phyloP scores from a whole-genome alignment of 2,329 filamentous ascomycete species.

The Allantophomopsis cytisporea region DNA sequence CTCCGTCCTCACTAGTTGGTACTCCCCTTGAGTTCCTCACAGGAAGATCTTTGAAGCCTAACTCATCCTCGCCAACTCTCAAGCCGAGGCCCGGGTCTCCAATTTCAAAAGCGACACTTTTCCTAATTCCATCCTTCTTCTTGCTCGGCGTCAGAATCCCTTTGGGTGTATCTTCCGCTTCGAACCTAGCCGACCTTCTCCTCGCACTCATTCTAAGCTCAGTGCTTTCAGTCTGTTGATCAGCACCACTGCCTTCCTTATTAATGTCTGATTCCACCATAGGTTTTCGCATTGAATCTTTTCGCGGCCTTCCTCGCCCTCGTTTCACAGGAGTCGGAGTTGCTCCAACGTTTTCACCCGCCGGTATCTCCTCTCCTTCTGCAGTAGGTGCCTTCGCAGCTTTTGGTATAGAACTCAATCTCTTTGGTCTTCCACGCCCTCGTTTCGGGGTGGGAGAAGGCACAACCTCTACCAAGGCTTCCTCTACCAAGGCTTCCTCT shows the following conservation, averaged over 20 bases:
- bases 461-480: not conserved
- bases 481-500: not conserved
- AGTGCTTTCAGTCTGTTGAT: too few relatives aligned
- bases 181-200: too few relatives aligned
- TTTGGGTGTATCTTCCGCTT: slow-evolving; percentile 20
- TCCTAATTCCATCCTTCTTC: slow-evolving; percentile 23
- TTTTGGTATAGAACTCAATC: not conserved
- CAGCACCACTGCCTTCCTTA: too few relatives aligned
- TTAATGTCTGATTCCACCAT: too few relatives aligned
- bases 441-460: not conserved
- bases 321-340: too few relatives aligned
- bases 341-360: too few relatives aligned
- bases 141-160: slow-evolving; percentile 40
- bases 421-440: not conserved
- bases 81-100: slow-evolving; percentile 9
- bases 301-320: too few relatives aligned
- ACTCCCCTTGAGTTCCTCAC: slow-evolving; percentile 16
- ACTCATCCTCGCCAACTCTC: slow-evolving; percentile 21
- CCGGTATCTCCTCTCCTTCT: too few relatives aligned
- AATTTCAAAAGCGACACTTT: slow-evolving; percentile 37
- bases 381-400: too few relatives aligned
- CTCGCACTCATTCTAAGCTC: too few relatives aligned
- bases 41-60: slow-evolving; percentile 33
- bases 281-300: too few relatives aligned
- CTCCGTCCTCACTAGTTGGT: slow-evolving; percentile 2